A percentile compares a stretch with the other conserved stretches of the same genome.
Evolutionary conservation across 1,284 basidiomycete genomes (phyloP).

Genomic region (Cutaneotrichosporon sp.): DNA sequence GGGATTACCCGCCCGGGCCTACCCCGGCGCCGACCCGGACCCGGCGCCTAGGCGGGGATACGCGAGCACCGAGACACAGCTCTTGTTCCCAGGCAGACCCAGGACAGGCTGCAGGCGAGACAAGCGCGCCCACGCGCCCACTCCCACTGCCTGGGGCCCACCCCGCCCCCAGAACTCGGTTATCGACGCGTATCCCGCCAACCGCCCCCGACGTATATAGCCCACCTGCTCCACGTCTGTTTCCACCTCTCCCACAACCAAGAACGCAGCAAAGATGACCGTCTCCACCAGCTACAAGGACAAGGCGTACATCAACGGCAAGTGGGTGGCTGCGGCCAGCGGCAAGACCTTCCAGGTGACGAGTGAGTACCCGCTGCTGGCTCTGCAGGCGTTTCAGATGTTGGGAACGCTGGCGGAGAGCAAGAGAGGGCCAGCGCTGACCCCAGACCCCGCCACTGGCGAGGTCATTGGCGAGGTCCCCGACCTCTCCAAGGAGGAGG

Average conservation of each 20-base stretch:
- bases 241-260: not conserved
- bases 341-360: slow-evolving; percentile 68
- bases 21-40: not conserved
- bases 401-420: not conserved
- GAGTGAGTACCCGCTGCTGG: slow-evolving; percentile 64
- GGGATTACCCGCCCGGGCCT: not conserved
- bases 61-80: not conserved
- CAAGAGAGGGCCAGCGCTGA: not conserved
- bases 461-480: slow-evolving; percentile 76
- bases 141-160: slow-evolving; percentile 1
- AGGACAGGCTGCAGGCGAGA: not conserved
- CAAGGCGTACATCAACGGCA: slow-evolving; percentile 71
- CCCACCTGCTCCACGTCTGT: not conserved
- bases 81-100: not conserved
- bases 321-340: slow-evolving; percentile 74
- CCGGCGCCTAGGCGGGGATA: not conserved
- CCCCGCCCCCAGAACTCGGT: slow-evolving; percentile 4
- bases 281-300: slow-evolving; percentile 16
- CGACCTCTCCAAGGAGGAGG: slow-evolving; percentile 77
- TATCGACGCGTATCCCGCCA: slow-evolving; percentile 16
- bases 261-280: slow-evolving; percentile 18
- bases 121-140: not conserved
- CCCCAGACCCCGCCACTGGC: slow-evolving; percentile 74
- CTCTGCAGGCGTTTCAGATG: not conserved
- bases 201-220: not conserved